Base-by-base conservation (phyloP, 2,329 filamentous ascomycete genomes). In the Pseudogymnoascus sp. region DNA sequence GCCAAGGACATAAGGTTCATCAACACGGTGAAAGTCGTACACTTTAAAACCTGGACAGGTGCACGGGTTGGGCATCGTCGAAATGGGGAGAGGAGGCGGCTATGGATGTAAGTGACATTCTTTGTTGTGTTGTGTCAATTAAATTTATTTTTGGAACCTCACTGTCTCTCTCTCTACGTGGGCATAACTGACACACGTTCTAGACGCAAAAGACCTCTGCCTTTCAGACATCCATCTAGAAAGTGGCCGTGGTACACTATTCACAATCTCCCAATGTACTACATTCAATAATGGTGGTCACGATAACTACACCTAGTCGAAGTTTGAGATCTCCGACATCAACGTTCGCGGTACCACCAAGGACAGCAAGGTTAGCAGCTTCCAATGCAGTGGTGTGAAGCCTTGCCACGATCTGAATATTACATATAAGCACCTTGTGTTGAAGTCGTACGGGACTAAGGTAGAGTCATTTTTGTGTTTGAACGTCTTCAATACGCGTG, bases 21-120 rank as follows among this genome's bases (percentile, higher is more conserved):
- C 12, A 72, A 74, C 39, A 77, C 74, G 1, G 60, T 72, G 0
- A 73, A 77, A 60, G 73, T 74, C 0, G 73, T 71, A 34, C 78
- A 78, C 63, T 67, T 79, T 62, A 80, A 81, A 66, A 80, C 77
- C 0, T 80, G 78, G 78, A 79, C 78, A 0, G 76, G 74, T 20
- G 73, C 76, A 7, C 73, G 71, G 28, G 72, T 72, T 6, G 74
- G 76, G 7, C 76, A 75, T 57, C 76, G 77, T 1, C 78, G 77
- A 0, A 80, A 81, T 54, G 78, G 77, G 78, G 11, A 78, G 77
- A 0, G 78, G 78, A 3, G 78, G 77, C 1, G 78, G 79, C 1
- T 66, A 76, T 0, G 78, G 78, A 6, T 76, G 72, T 74, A 64
- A 63, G 69, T 65, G 8, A 14, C 2, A 28, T 11, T 18, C 54